phyloP scores from a whole-genome alignment of 176 grass and related monocot genomes.

The Phoenix dactylifera region DNA sequence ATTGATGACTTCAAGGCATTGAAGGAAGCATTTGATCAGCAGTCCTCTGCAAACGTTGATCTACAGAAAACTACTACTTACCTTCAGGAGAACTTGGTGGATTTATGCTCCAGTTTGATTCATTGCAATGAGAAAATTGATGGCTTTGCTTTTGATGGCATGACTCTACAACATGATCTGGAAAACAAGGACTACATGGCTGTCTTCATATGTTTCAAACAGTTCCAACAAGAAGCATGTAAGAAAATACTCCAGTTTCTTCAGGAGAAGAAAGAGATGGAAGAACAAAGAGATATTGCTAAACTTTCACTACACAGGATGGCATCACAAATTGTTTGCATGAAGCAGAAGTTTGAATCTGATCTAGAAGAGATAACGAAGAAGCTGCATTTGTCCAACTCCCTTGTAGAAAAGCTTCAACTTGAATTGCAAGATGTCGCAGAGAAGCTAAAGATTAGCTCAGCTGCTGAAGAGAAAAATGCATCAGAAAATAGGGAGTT shows the following conservation, averaged over 20 bases:
- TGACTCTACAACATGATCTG: slow-evolving; percentile 32
- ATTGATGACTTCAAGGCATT: slow-evolving; percentile 37
- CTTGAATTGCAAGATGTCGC: slow-evolving; percentile 55
- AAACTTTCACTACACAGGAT: slow-evolving; percentile 21
- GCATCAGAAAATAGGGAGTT: slow-evolving; percentile 40
- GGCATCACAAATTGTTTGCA: slow-evolving; percentile 33
- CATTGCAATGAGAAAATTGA: slow-evolving; percentile 39
- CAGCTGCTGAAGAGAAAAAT: slow-evolving; percentile 64
- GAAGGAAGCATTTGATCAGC: slow-evolving; percentile 54
- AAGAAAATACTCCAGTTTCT: slow-evolving; percentile 46
- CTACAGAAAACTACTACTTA: slow-evolving; percentile 26
- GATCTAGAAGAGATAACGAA: slow-evolving; percentile 43
- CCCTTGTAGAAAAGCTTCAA: slow-evolving; percentile 50
- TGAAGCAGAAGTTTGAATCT: slow-evolving; percentile 41
- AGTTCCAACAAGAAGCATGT: slow-evolving; percentile 47
- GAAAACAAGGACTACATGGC: slow-evolving; percentile 37
- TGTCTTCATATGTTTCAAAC: slow-evolving; percentile 38
- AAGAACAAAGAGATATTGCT: slow-evolving; percentile 35
- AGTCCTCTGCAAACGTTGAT: slow-evolving; percentile 44
- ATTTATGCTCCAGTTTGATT: slow-evolving; percentile 27
- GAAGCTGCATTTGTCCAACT: slow-evolving; percentile 50
- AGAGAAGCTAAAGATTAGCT: slow-evolving; percentile 47
- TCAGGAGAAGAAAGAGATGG: slow-evolving; percentile 41
- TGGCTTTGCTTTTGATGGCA: slow-evolving; percentile 31
- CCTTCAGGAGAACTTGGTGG: slow-evolving; percentile 38